Conservation (phyloP, 345 rosid species). For the Euphorbia lathyris region DNA sequence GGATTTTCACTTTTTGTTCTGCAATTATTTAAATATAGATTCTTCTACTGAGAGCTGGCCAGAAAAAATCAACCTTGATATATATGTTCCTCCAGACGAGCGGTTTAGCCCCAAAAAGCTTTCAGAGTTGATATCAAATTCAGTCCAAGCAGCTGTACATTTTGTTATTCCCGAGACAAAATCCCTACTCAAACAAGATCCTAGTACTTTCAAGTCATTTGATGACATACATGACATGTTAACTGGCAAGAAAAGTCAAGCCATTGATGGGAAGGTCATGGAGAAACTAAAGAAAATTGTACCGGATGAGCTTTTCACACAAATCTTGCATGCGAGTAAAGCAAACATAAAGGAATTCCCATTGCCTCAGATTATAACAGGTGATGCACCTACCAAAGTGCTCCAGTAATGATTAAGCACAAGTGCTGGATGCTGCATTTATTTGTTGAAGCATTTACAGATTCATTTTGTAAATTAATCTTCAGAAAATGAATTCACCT, state of each 20-base stretch:
- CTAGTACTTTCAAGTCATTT: conserved; percentile 43
- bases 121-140: conserved; percentile 39
- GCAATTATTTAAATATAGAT: conserved; percentile 18
- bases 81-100: conserved; percentile 63
- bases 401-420: background rate
- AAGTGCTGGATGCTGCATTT: background rate
- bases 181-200: conserved; percentile 28
- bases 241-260: conserved; percentile 27
- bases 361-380: conserved; percentile 48
- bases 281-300: conserved; percentile 36
- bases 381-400: conserved; percentile 26
- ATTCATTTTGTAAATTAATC: background rate
- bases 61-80: conserved; percentile 32
- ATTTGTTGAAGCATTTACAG: background rate
- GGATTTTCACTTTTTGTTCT: conserved; percentile 1
- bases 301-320: conserved; percentile 27
- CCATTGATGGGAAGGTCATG: conserved; percentile 14
- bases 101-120: conserved; percentile 45
- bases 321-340: conserved; percentile 23
- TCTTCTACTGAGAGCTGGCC: conserved; percentile 31
- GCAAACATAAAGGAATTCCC: conserved; percentile 33
- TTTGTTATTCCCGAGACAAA: conserved; percentile 41
- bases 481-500: conserved; percentile 51
- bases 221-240: conserved; percentile 46
- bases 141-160: conserved; percentile 37